Conservation (phyloP, 805 yeast genomes). For the Maudiozyma saulgeensis region DNA sequence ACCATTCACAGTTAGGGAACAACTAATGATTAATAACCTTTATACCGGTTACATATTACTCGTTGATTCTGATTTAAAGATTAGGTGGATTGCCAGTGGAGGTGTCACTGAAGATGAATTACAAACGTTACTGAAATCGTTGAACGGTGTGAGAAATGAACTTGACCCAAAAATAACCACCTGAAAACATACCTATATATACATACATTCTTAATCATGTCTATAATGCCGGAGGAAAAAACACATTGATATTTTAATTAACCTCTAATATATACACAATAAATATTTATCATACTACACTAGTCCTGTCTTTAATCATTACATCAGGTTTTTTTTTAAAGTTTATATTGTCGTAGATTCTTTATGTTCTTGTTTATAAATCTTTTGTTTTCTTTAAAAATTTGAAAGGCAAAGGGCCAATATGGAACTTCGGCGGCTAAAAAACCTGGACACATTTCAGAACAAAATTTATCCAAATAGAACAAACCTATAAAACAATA, state of each 20-base stretch:
- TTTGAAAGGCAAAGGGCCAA: too few species aligned
- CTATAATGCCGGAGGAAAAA: neutral
- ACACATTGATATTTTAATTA: too few species aligned
- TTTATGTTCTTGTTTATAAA: too few species aligned
- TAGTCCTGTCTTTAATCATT: too few species aligned
- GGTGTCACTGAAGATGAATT: slow-evolving; percentile 60
- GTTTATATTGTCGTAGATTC: too few species aligned
- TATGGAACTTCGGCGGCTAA: neutral
- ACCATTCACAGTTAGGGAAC: slow-evolving; percentile 46
- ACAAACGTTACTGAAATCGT: slow-evolving; percentile 30
- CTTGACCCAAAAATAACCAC: too few species aligned
- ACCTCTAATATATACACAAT: too few species aligned
- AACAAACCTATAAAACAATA: neutral
- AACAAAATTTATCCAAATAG: neutral
- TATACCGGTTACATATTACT: slow-evolving; percentile 79
- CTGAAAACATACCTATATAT: neutral
- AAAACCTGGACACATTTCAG: neutral
- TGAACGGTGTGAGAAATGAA: slow-evolving; percentile 1
- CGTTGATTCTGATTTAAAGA: slow-evolving; percentile 61
- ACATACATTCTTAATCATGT: neutral
- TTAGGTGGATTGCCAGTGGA: slow-evolving; percentile 92
- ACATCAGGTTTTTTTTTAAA: too few species aligned
- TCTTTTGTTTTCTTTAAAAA: too few species aligned
- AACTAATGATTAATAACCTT: slow-evolving; percentile 57
- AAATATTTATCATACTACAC: too few species aligned